Evolutionary conservation across 2,329 filamentous ascomycete species (phyloP).

Genomic region (Fusarium verticillioides): DNA sequence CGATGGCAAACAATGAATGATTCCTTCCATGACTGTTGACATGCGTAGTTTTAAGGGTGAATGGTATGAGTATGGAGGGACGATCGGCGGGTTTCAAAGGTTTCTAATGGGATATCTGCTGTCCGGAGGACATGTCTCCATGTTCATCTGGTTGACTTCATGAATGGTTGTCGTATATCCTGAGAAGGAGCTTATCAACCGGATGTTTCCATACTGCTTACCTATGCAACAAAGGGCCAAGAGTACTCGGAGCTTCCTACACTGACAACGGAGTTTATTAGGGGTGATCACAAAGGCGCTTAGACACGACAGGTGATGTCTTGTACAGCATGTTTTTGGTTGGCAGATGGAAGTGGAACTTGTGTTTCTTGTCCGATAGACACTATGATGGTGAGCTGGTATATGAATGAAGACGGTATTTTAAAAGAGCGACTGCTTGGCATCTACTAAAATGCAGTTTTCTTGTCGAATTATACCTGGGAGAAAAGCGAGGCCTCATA

Average conservation of each 20-base stretch:
- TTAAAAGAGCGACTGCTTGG: background rate
- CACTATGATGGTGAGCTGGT: background rate
- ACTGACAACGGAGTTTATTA: background rate
- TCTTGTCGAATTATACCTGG: background rate
- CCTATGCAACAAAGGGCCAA: background rate
- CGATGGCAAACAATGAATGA: background rate
- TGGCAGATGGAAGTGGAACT: background rate
- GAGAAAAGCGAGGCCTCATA: background rate
- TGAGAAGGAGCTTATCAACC: background rate
- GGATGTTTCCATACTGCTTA: background rate
- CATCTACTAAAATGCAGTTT: too few species aligned
- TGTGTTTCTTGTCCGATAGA: background rate
- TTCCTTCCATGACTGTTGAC: background rate
- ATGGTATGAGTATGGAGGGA: background rate
- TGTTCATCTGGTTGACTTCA: constrained; percentile 3
- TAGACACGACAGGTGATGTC: background rate
- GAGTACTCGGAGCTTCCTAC: background rate
- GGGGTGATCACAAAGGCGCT: background rate
- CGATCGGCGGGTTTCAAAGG: background rate
- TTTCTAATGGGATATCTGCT: background rate
- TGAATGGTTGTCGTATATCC: background rate
- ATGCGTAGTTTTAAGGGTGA: background rate
- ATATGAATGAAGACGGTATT: too few species aligned
- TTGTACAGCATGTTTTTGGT: background rate
- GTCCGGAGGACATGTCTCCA: background rate